Conservation (phyloP, 768 basidiomycete genomes). For the Agaricus sinodeliciosus region DNA sequence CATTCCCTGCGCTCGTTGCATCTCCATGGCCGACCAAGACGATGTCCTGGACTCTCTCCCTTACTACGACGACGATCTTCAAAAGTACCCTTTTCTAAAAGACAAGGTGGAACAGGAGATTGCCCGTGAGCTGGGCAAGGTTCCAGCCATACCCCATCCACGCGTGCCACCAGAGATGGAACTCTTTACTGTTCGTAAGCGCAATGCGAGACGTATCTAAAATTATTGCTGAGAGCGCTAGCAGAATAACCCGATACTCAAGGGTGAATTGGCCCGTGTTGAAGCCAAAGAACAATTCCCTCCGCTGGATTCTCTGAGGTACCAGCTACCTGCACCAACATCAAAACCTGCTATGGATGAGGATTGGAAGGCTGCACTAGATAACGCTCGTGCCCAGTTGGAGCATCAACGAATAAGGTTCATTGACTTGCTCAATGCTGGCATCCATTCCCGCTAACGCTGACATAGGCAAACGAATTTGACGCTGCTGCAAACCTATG, state of each 20-base stretch:
- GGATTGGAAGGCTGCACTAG: conserved; percentile 68
- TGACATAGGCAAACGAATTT: conserved; percentile 70
- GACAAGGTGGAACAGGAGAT: conserved; percentile 75
- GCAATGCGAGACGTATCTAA: conserved; percentile 7
- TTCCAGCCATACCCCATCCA: conserved; percentile 59
- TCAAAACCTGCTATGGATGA: conserved; percentile 59
- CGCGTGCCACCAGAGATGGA: conserved; percentile 58
- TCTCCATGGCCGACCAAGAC: conserved; percentile 6
- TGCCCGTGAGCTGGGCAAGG: conserved; percentile 55
- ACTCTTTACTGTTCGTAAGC: conserved; percentile 64
- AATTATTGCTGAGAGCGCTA: not conserved
- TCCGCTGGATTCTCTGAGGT: conserved; percentile 64
- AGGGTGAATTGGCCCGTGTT: conserved; percentile 71
- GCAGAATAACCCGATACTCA: conserved; percentile 64
- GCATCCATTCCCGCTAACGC: not conserved
- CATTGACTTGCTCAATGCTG: conserved; percentile 13
- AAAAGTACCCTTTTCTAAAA: conserved; percentile 62
- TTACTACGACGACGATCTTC: conserved; percentile 92
- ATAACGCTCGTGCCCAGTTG: conserved; percentile 76
- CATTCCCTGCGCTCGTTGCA: not conserved
- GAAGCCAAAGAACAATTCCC: conserved; percentile 59
- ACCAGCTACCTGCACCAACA: conserved; percentile 66
- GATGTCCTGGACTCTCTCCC: conserved; percentile 81
- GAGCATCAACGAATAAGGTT: conserved; percentile 83
- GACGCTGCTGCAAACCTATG: conserved; percentile 78